Conservation (phyloP, 1,284 basidiomycete species). For the Irpex sp. region DNA sequence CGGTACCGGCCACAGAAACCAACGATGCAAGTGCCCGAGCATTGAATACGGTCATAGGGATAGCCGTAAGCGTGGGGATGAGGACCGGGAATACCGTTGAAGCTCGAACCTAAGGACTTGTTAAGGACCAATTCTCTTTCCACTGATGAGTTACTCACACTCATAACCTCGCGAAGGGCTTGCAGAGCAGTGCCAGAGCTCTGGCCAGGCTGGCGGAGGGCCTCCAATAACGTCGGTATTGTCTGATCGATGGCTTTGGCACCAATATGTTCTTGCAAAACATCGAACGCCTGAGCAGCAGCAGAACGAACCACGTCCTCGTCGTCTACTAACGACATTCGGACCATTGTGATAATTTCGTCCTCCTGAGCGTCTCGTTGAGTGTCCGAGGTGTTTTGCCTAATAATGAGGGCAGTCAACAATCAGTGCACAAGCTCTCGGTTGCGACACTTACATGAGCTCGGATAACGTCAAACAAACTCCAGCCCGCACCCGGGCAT, state of each 20-base stretch:
- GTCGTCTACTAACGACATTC: slow-evolving; percentile 85
- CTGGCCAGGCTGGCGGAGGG: slow-evolving; percentile 87
- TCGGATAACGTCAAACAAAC: slow-evolving; percentile 88
- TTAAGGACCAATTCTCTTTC: slow-evolving; percentile 2
- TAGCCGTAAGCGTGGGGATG: slow-evolving; percentile 88
- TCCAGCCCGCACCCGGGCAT: slow-evolving; percentile 80
- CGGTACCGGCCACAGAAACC: slow-evolving; percentile 90
- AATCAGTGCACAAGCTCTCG: not conserved
- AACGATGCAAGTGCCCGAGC: slow-evolving; percentile 89
- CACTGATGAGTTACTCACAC: slow-evolving; percentile 45
- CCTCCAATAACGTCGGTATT: slow-evolving; percentile 92
- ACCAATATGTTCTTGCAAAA: slow-evolving; percentile 88
- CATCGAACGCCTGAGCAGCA: slow-evolving; percentile 93
- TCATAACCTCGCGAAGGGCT: slow-evolving; percentile 94
- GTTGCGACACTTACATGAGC: slow-evolving; percentile 61
- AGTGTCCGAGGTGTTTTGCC: slow-evolving; percentile 80
- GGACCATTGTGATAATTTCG: slow-evolving; percentile 84
- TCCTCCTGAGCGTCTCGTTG: slow-evolving; percentile 92
- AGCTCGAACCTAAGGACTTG: slow-evolving; percentile 69
- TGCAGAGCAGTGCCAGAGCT: slow-evolving; percentile 93
- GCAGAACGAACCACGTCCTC: slow-evolving; percentile 86
- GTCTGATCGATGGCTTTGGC: slow-evolving; percentile 94
- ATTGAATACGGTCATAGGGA: slow-evolving; percentile 94
- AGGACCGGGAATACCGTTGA: slow-evolving; percentile 97
- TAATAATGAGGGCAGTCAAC: slow-evolving; percentile 25